Evolutionary conservation across 257 asterid species (phyloP).

Genomic region (Orobanche coerulescens): DNA sequence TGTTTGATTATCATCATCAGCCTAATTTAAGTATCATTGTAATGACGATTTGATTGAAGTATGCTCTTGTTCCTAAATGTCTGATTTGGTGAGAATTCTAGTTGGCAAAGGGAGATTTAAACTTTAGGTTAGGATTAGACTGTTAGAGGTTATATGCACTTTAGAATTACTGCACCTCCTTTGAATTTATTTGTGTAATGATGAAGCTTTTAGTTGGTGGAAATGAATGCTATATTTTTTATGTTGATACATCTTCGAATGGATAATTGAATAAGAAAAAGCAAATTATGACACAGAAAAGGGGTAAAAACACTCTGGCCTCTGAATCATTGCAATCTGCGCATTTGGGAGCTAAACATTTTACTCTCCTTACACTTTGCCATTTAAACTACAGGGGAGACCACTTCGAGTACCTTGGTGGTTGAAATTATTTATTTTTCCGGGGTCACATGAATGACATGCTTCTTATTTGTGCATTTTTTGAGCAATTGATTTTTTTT

Average conservation of each 20-base stretch:
- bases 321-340: background rate
- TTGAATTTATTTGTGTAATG: constrained; percentile 10
- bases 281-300: background rate
- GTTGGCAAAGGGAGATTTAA: background rate
- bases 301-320: background rate
- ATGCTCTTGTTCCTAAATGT: background rate
- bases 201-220: background rate
- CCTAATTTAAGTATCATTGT: constrained; percentile 16
- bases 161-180: background rate
- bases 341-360: background rate
- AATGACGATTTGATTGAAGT: constrained; percentile 5
- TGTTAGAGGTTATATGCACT: background rate
- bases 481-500: no score
- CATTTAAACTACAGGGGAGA: background rate
- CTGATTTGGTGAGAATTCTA: constrained; percentile 15
- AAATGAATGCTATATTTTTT: background rate
- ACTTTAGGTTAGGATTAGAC: background rate
- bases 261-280: background rate
- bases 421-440: background rate
- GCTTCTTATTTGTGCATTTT: background rate
- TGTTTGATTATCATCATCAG: background rate
- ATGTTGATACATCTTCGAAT: background rate
- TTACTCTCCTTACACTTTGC: background rate
- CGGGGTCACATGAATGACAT: background rate
- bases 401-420: background rate